Conservation (phyloP, 1,284 basidiomycete species). For the Cutaneotrichosporon daszewskae region DNA sequence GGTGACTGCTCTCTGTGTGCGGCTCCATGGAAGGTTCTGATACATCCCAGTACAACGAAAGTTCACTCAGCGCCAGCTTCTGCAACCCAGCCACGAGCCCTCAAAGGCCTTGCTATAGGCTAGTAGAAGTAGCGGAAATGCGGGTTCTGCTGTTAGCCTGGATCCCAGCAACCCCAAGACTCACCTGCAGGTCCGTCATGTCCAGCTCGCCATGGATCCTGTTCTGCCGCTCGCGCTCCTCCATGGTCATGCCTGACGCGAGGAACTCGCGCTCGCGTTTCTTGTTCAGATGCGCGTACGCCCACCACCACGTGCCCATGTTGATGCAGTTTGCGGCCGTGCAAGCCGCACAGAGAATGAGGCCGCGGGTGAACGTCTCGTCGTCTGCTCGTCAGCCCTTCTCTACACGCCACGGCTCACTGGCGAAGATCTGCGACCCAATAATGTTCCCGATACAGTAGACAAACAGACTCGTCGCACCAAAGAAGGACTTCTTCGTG, state of each 20-base stretch:
- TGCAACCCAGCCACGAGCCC: too few species aligned
- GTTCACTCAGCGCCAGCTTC: too few species aligned
- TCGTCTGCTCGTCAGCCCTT: too few species aligned
- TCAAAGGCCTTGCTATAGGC: background rate
- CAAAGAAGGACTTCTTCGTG: conserved; percentile 19
- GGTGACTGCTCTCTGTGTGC: too few species aligned
- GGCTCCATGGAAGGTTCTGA: too few species aligned
- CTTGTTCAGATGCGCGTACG: conserved; percentile 21
- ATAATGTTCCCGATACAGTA: conserved; percentile 31
- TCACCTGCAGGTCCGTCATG: background rate
- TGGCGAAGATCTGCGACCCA: conserved; percentile 23
- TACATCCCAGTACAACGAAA: too few species aligned
- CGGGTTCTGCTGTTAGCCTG: too few species aligned
- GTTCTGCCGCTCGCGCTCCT: conserved; percentile 22
- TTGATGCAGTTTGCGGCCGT: conserved; percentile 9
- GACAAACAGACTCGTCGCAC: conserved; percentile 11
- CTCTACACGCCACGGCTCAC: background rate
- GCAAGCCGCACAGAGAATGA: conserved; percentile 18
- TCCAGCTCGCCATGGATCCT: conserved; percentile 20
- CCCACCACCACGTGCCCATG: conserved; percentile 17
- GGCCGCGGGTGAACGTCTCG: conserved; percentile 15
- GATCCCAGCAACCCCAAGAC: too few species aligned
- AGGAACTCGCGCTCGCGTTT: conserved; percentile 18
- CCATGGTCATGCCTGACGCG: conserved; percentile 16
- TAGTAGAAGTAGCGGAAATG: background rate